Base-by-base conservation (phyloP, 2,329 filamentous ascomycete species). In the Myrmaecium sp. region DNA sequence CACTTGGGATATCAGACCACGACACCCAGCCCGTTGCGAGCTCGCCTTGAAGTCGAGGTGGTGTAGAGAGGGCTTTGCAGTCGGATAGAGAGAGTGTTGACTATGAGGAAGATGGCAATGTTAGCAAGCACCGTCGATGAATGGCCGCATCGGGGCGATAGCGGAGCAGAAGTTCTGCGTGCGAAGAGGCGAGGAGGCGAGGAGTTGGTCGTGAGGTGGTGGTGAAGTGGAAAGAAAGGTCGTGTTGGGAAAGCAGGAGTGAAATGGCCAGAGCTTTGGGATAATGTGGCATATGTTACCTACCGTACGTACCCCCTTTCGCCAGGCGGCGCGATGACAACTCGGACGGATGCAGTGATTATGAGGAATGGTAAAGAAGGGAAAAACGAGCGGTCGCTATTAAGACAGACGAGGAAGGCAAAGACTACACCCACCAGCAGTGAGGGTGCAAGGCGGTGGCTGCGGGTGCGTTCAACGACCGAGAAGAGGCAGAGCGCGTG, bases 371-470 rank as follows among this genome's bases (percentile, higher is more conserved):
- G 18, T 38, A 33, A 36, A 30, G 29, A 27, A 32, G 29, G 11
- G 20, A 21, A 11, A 14, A 26, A 25, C 15, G 13, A 26, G 23
- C 35, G 18, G 37, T 25, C 13, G 29, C 31, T 51, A 51, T 49
- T 51, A 51, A 48, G 42, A 49, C 44, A 50, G 38, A 31, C 34
- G 36, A 36, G 43, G 42, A 51, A 51, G 34, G 42, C 36, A 44
- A 45, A 32, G 34, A 36, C 30, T 41, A 34, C 38, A 41, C 32
- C 33, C 41, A 22, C 17, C 26, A 38, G 34, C 36, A 40, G 39
- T 39, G 40, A 17, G 26, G 14, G 21, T 20, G 25, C 24, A 18
- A 21, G 25, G 18, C 17, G 17, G 21, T 19, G 23, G 26, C 14
- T 8, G 10, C 21, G 18, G 10, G 29, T 21, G 25, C 22, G 28